These are phyloP conservation scores for Micractinium sp. DNA, from an alignment of 139 green algal genomes.

Conservation along the genomic window DNA sequence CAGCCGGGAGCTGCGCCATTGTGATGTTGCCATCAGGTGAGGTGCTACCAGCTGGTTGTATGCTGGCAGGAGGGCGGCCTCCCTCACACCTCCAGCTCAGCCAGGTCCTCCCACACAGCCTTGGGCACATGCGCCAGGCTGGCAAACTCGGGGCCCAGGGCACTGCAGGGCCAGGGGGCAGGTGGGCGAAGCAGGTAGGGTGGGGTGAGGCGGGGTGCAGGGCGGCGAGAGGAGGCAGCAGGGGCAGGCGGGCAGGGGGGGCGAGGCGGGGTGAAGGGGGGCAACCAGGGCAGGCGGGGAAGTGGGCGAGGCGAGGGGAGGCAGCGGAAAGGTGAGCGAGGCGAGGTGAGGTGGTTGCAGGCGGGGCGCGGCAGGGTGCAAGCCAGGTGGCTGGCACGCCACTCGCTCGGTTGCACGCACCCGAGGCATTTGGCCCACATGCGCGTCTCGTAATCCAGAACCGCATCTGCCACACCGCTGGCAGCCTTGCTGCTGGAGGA, in stretches of 20 bases:
- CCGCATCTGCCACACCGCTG: background rate
- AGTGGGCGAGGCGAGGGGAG: background rate
- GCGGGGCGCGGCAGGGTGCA: background rate
- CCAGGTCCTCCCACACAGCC: constrained; percentile 10
- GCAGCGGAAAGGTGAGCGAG: background rate
- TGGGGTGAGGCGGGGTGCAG: no score
- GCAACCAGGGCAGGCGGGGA: no score
- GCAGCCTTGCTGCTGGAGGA: background rate
- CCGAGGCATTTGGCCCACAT: constrained; percentile 27
- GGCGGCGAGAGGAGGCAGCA: background rate
- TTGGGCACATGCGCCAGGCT: constrained; percentile 11
- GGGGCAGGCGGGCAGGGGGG: background rate
- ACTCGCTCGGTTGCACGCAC: background rate
- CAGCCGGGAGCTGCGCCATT: no score
- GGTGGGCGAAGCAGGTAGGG: no score
- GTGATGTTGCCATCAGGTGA: no score
- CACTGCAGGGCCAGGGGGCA: background rate
- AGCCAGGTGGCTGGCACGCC: background rate
- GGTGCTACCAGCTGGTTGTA: no score
- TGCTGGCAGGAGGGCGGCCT: no score
- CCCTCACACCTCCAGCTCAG: constrained; percentile 18
- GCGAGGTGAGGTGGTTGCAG: no score
- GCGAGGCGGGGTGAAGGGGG: background rate
- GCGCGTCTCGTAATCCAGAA: background rate
- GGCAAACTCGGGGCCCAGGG: constrained; percentile 13